Evolutionary conservation across 352 stramenopile species (phyloP), one percentile per base, ranked within the genome.

Genomic region (Phytopythium delawarense): DNA sequence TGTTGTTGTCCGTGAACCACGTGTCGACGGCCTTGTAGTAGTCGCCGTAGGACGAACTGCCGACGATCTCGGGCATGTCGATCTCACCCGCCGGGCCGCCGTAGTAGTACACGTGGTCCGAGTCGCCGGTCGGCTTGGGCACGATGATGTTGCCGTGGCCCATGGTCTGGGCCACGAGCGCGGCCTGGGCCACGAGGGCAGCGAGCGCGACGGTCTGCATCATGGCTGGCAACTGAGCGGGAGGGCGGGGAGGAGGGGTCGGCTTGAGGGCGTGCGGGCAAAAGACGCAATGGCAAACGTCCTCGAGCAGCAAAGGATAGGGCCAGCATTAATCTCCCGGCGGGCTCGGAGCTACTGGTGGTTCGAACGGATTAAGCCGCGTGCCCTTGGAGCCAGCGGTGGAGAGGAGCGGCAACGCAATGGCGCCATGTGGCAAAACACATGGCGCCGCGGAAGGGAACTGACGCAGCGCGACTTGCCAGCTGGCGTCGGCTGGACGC

Each of bases 91-190:
- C 68, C 2, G 68, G 68, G 12, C 64, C 61, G 25, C 68, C 68
- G 20, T 65, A 37, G 61, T 69, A 75, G 49, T 59, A 75, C 9
- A 2, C 21, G 58, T 75, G 34, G 18, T 54, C 52, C 12, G 55
- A 34, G 53, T 64, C 49, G 35, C 67, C 67, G 32, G 65, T 60
- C 4, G 55, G 61, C 40, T 69, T 71, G 6, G 68, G 64, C 46
- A 64, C 53, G 46, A 61, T 67, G 28, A 75, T 60, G 58, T 69
- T 75, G 68, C 68, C 68, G 30, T 75, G 68, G 34, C 64, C 68
- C 4, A 54, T 21, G 9, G 60, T 44, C 39, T 34, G 52, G 5
- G 61, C 58, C 35, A 69, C 57, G 23, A 57, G 49, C 21, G 54
- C 20, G 32, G 63, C 55, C 39, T 73, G 68, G 52, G 69, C 50